phyloP scores from a whole-genome alignment of 495 filamentous ascomycete species.

The Clavariopsis aquatica region DNA sequence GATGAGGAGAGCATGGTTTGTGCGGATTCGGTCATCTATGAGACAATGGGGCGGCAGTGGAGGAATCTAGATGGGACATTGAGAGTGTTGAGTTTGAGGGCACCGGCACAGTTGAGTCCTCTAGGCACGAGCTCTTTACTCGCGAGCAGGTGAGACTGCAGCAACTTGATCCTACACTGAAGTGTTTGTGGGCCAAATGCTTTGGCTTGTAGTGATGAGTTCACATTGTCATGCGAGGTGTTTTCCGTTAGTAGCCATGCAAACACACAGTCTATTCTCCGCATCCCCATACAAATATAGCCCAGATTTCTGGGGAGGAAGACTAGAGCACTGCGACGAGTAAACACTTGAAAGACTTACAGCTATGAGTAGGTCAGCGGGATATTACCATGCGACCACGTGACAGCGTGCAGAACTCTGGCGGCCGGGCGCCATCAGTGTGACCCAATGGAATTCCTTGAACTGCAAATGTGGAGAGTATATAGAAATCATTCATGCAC shows the following conservation, averaged over 20 bases:
- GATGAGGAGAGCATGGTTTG: conserved; percentile 32
- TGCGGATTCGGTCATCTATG: conserved; percentile 17
- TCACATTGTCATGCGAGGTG: neutral
- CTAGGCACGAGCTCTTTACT: conserved; percentile 16
- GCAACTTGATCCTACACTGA: no score
- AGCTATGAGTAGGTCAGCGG: neutral
- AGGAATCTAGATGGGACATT: conserved; percentile 27
- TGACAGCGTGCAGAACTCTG: neutral
- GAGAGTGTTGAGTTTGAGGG: conserved; percentile 15
- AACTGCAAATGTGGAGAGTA: neutral
- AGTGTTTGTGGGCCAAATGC: no score
- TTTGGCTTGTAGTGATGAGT: neutral
- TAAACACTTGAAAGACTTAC: neutral
- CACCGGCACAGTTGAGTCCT: conserved; percentile 19
- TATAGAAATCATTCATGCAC: no score
- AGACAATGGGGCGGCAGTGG: conserved; percentile 9
- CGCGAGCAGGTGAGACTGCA: neutral
- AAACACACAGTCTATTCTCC: neutral
- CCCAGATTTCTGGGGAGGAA: neutral
- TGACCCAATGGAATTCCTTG: neutral
- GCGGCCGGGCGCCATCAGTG: neutral
- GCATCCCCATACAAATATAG: neutral
- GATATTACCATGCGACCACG: neutral
- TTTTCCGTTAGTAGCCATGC: no score
- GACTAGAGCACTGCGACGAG: neutral